phyloP scores from a whole-genome alignment of 73 alveolate genomes.

The Blepharisma stoltei region DNA sequence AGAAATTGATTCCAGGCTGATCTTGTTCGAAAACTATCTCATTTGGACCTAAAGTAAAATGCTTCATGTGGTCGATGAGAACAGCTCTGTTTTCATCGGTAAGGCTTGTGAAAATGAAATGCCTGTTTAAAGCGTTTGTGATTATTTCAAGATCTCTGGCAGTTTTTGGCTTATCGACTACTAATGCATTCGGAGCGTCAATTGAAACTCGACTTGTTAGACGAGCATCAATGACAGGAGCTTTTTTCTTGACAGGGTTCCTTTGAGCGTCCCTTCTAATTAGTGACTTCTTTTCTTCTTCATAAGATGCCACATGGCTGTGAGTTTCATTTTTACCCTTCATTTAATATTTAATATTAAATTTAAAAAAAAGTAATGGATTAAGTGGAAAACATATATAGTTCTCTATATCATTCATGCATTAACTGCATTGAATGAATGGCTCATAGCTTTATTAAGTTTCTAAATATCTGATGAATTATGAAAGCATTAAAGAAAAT shows the following conservation, averaged over 20 bases:
- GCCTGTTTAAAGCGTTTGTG: slow-evolving; percentile 8
- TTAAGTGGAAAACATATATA: background rate
- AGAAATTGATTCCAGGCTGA: slow-evolving; percentile 24
- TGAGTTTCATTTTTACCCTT: background rate
- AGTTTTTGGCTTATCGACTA: slow-evolving; percentile 7
- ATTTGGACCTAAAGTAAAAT: background rate
- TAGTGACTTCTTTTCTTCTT: background rate
- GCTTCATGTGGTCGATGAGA: slow-evolving; percentile 4
- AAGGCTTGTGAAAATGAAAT: slow-evolving; percentile 15
- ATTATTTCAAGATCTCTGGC: background rate
- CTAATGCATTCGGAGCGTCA: slow-evolving; percentile 26
- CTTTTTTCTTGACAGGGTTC: background rate
- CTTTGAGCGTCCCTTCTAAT: background rate
- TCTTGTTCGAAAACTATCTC: slow-evolving; percentile 21
- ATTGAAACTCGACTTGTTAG: background rate
- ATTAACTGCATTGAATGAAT: background rate
- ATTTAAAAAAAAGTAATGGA: background rate
- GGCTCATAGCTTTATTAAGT: background rate
- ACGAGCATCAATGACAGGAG: slow-evolving; percentile 8
- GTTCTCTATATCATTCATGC: background rate
- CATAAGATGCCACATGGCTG: background rate
- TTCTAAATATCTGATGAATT: background rate
- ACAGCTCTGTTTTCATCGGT: slow-evolving; percentile 15
- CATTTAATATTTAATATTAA: background rate
- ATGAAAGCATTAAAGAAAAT: too few species aligned